Evolutionary conservation across 202 grass and related monocot species (phyloP), one percentile per base, ranked within the genome.

Genomic region (Alloteropsis angusta): DNA sequence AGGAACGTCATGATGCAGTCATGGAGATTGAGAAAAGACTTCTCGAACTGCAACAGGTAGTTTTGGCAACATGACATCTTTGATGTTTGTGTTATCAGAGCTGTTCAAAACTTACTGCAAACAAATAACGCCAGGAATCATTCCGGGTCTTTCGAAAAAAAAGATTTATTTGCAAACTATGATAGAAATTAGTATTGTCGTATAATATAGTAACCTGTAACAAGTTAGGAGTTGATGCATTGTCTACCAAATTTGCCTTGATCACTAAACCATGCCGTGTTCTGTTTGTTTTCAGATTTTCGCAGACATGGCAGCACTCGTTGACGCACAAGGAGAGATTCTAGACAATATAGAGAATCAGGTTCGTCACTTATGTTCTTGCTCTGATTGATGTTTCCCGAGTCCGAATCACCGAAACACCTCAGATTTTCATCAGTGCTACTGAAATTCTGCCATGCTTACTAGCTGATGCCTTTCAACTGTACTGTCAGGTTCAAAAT

Each of bases 21-120:
- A 82, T 85, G 83, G 91, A 97, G 79, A 92, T 97, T 43, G 91
- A 97, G 64, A 94, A 88, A 77, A 90, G 72, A 57, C 89, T 94
- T 52, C 81, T 85, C 34, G 95, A 97, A 30, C 69, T 94, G 32
- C 91, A 97, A 68, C 87, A 92, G 91, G 95, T 93, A 58, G 5
- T 7, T 49, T 21, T n/a, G 13, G 2, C n/a, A 67, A n/a, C 30
- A 68, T 47, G 14, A 44, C 45, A 73, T 12, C 5, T 52, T 73
- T 53, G 10, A 64, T 32, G 12, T 34, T 37, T 49, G 4, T 19
- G 52, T 42, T 17, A 21, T 66, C 12, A 8, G n/a, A 22, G 10
- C 23, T 77, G 18, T 50, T 41, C 7, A 37, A 35, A 43, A 42
- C 46, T 45, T 67, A 23, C n/a, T n/a, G n/a, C n/a, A n/a, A n/a